These are phyloP conservation scores for Musa itinerans DNA, from an alignment of 176 grass and related monocot genomes.

Conservation along the genomic window DNA sequence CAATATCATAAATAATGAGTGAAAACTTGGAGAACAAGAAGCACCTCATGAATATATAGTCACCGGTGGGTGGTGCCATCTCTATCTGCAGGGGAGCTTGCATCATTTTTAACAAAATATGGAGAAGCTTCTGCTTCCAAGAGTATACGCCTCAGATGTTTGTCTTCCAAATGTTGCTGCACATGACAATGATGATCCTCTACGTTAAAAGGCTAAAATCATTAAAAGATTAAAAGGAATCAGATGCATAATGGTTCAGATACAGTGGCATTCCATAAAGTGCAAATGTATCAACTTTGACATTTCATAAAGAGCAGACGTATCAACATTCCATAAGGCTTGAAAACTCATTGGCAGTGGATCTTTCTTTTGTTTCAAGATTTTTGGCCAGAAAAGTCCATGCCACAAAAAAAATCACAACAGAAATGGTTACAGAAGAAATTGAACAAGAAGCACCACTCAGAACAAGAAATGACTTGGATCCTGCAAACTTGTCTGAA, in stretches of 20 bases:
- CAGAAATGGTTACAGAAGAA: too few relatives aligned
- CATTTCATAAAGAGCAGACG: too few relatives aligned
- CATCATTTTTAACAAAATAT: conserved; percentile 33
- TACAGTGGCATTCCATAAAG: background rate
- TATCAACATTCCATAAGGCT: too few relatives aligned
- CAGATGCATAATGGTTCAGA: background rate
- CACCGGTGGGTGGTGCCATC: conserved; percentile 13
- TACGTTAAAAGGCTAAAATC: background rate
- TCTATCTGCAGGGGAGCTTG: conserved; percentile 15
- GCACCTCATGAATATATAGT: background rate
- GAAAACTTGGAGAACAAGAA: background rate
- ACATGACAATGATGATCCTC: conserved; percentile 13
- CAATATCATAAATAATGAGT: too few relatives aligned
- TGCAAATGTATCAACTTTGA: too few relatives aligned
- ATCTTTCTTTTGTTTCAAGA: too few relatives aligned
- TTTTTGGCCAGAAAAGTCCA: too few relatives aligned
- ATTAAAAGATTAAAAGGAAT: background rate
- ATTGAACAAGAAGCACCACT: too few relatives aligned
- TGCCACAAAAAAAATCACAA: too few relatives aligned
- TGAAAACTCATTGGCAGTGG: too few relatives aligned
- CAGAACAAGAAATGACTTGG: too few relatives aligned
- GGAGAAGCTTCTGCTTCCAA: conserved; percentile 45
- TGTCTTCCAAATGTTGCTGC: conserved; percentile 78
- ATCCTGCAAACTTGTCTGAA: too few relatives aligned
- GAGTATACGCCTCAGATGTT: conserved; percentile 61